phyloP scores from a whole-genome alignment of 2,329 filamentous ascomycete species.

The Sclerotinia borealis region DNA sequence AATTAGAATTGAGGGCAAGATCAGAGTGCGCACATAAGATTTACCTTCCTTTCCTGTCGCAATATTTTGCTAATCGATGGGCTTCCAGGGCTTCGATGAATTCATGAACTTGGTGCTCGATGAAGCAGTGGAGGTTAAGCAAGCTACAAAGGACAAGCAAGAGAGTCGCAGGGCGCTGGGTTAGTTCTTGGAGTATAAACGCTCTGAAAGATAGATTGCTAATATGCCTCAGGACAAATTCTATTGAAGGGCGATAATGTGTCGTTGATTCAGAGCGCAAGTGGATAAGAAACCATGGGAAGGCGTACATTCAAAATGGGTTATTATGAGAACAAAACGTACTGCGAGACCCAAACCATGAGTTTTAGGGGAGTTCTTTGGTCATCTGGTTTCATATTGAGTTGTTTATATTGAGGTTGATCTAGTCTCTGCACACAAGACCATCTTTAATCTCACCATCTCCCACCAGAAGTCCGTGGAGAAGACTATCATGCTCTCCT shows the following conservation, averaged over 20 bases:
- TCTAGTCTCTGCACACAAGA: constrained; percentile 16
- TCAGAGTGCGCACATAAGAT: constrained; percentile 59
- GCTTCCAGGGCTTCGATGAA: constrained; percentile 81
- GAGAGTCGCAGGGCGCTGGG: constrained; percentile 75
- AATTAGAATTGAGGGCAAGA: constrained; percentile 93
- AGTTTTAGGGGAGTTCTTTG: constrained; percentile 13
- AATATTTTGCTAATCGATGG: constrained; percentile 18
- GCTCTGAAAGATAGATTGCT: constrained; percentile 5
- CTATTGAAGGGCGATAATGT: constrained; percentile 64
- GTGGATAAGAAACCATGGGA: constrained; percentile 23
- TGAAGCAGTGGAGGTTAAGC: constrained; percentile 86
- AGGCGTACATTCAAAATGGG: constrained; percentile 23
- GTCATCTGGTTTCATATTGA: constrained; percentile 6
- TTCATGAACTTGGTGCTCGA: constrained; percentile 99
- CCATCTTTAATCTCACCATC: constrained; percentile 53
- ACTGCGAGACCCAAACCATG: constrained; percentile 10
- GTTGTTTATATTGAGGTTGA: constrained; percentile 11
- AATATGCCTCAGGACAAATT: constrained; percentile 48
- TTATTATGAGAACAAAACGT: constrained; percentile 21
- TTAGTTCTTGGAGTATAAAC: constrained; percentile 42
- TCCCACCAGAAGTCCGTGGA: constrained; percentile 73
- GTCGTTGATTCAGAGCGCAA: constrained; percentile 49
- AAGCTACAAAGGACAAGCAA: constrained; percentile 73
- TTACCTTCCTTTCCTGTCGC: background rate
- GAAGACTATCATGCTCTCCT: constrained; percentile 67